A percentile compares a stretch with the other conserved stretches of the same genome.
phyloP scores from a whole-genome alignment of 495 filamentous ascomycete species.

The Acidiella bohemica region DNA sequence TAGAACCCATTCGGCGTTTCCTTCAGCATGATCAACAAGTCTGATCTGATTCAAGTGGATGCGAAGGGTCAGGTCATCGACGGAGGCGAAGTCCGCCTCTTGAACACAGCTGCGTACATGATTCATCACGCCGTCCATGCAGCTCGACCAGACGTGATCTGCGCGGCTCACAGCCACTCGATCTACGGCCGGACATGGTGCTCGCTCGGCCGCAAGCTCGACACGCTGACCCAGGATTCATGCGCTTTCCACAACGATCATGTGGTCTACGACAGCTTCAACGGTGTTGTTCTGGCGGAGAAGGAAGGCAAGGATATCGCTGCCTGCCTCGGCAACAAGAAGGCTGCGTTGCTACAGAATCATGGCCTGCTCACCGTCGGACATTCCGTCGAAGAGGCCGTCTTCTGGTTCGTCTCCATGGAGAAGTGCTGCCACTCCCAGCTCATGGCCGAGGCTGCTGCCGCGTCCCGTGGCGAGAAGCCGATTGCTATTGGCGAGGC shows the following conservation, averaged over 20 bases:
- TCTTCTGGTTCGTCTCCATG: conserved; percentile 65
- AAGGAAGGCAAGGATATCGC: conserved; percentile 61
- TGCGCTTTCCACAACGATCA: conserved; percentile 41
- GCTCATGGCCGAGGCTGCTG: conserved; percentile 62
- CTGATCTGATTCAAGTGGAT: conserved; percentile 59
- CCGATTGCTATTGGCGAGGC: conserved; percentile 55
- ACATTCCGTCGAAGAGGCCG: conserved; percentile 32
- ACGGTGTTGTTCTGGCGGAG: conserved; percentile 57
- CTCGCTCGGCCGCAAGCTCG: conserved; percentile 49
- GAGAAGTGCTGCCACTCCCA: conserved; percentile 69
- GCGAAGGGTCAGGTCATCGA: conserved; percentile 52
- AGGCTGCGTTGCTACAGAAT: conserved; percentile 59
- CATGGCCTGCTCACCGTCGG: conserved; percentile 46
- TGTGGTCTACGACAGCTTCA: conserved; percentile 51
- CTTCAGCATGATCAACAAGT: conserved; percentile 54
- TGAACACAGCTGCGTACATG: conserved; percentile 50
- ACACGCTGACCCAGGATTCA: conserved; percentile 44
- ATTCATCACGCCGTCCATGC: conserved; percentile 42
- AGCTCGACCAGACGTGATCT: conserved; percentile 57
- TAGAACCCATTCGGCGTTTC: conserved; percentile 63
- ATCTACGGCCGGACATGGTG: conserved; percentile 60
- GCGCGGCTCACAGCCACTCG: conserved; percentile 60
- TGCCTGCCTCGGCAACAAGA: conserved; percentile 46
- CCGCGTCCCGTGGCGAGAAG: conserved; percentile 45
- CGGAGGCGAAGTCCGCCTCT: conserved; percentile 44